Evolutionary conservation across 176 grass and related monocot species (phyloP).

Genomic region (Saccharum officinarum): DNA sequence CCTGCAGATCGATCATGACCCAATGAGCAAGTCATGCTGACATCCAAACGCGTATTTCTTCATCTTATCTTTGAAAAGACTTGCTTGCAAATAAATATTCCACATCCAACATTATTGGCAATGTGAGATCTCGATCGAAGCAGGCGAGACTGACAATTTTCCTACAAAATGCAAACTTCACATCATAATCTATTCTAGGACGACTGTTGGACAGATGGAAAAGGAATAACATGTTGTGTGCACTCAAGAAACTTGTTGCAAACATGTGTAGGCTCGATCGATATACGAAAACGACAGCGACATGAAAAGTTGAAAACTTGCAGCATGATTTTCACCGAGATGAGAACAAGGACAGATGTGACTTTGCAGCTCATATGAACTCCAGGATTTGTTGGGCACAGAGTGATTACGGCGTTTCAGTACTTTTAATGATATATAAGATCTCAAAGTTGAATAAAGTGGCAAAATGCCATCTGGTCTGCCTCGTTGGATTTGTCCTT

Average conservation of each 20-base stretch:
- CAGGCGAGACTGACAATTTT: background rate
- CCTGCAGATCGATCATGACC: background rate
- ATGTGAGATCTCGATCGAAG: background rate
- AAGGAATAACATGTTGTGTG: conserved; percentile 26
- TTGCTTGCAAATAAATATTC: background rate
- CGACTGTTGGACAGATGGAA: conserved; percentile 27
- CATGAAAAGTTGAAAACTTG: background rate
- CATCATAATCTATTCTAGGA: background rate
- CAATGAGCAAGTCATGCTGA: conserved; percentile 17
- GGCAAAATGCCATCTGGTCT: background rate
- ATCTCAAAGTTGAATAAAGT: background rate
- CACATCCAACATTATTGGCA: background rate
- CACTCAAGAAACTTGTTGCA: conserved; percentile 25
- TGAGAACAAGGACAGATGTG: background rate
- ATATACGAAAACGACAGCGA: background rate
- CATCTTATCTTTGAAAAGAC: background rate
- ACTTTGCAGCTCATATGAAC: conserved; percentile 27
- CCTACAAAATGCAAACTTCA: background rate
- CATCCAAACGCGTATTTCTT: background rate
- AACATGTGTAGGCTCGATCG: background rate
- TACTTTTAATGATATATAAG: no score
- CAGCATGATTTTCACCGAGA: conserved; percentile 2
- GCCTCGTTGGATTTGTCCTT: conserved; percentile 34
- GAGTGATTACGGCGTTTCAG: background rate
- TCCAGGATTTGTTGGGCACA: background rate